phyloP scores from a whole-genome alignment of 169 alveolate genomes.

The Besnoitia besnoiti region DNA sequence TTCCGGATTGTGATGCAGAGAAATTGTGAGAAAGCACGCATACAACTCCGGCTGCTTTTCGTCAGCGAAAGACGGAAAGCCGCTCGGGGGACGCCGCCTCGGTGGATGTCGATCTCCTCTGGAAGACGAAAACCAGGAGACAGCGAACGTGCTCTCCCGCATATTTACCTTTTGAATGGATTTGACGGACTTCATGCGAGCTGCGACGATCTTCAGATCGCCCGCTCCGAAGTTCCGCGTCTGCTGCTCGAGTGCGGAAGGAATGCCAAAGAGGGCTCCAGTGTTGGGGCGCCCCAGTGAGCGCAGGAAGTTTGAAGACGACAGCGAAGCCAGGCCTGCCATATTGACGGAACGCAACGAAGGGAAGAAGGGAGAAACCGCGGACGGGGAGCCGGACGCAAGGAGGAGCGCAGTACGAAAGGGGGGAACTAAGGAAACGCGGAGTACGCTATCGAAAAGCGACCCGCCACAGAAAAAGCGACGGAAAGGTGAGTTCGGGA shows the following conservation, averaged over 20 bases:
- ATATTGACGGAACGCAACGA: not conserved
- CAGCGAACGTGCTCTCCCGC: no score
- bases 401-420: not conserved
- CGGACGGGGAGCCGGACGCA: not conserved
- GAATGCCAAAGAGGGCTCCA: not conserved
- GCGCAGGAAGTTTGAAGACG: not conserved
- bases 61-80: no score
- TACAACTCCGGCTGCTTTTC: no score
- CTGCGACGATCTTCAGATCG: slow-evolving; percentile 78
- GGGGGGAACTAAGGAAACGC: no score
- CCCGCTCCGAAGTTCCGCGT: slow-evolving; percentile 53
- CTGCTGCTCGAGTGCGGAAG: slow-evolving; percentile 35
- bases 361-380: not conserved
- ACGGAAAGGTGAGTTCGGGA: not conserved
- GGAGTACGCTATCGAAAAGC: not conserved
- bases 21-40: no score
- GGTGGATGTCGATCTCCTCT: no score
- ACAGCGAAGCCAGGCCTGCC: slow-evolving; percentile 1
- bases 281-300: not conserved
- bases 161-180: slow-evolving; percentile 93
- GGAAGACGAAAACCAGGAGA: no score
- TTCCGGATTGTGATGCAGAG: no score
- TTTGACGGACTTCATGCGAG: slow-evolving; percentile 92
- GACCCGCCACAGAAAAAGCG: not conserved
- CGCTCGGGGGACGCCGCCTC: no score